phyloP scores from a whole-genome alignment of 2,329 filamentous ascomycete species.

The Cladophialophora bantiana region DNA sequence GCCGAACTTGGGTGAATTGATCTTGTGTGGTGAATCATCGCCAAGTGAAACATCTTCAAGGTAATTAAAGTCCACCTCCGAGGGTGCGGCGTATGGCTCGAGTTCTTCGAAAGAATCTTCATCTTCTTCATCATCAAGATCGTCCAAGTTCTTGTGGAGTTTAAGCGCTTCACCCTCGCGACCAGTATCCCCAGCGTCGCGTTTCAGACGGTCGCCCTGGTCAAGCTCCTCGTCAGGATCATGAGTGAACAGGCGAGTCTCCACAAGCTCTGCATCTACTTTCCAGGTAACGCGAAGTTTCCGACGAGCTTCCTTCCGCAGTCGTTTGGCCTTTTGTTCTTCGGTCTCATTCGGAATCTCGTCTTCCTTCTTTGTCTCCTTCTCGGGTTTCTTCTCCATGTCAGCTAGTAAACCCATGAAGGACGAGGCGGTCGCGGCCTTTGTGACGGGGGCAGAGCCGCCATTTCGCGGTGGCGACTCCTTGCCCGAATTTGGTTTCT shows the following conservation, averaged over 20 bases:
- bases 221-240: constrained; percentile 69
- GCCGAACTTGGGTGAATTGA: constrained; percentile 53
- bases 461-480: constrained; percentile 42
- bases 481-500: constrained; percentile 47
- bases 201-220: constrained; percentile 64
- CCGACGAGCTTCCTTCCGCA: constrained; percentile 67
- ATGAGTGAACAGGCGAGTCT: constrained; percentile 66
- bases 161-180: constrained; percentile 62
- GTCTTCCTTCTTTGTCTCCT: constrained; percentile 60
- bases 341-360: constrained; percentile 63
- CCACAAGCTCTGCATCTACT: constrained; percentile 62
- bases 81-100: constrained; percentile 44
- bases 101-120: constrained; percentile 52
- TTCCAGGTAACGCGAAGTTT: constrained; percentile 69
- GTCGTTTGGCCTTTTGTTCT: constrained; percentile 65
- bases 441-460: constrained; percentile 41
- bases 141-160: constrained; percentile 58
- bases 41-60: constrained; percentile 46
- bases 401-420: constrained; percentile 59
- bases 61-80: constrained; percentile 50
- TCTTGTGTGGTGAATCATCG: constrained; percentile 26
- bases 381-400: constrained; percentile 62
- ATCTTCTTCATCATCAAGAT: constrained; percentile 67
- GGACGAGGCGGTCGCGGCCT: constrained; percentile 54
- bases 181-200: constrained; percentile 65